A percentile compares a stretch with the other conserved stretches of the same genome.
phyloP scores from a whole-genome alignment of 2,329 filamentous ascomycete species.

The Microsporum ferrugineum region DNA sequence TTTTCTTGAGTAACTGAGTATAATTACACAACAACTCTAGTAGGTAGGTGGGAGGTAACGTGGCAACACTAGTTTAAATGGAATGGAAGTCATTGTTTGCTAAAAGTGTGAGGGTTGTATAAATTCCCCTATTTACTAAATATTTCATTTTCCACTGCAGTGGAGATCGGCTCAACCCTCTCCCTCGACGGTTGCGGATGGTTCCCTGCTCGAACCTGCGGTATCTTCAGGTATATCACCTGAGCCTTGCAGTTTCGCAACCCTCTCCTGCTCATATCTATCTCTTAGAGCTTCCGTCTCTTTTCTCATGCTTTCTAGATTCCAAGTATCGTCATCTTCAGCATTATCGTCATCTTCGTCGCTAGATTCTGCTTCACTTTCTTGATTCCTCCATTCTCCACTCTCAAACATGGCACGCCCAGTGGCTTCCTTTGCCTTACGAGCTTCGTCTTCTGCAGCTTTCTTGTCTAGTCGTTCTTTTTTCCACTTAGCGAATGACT shows the following conservation, averaged over 20 bases:
- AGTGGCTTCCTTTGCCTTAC: slow-evolving; percentile 87
- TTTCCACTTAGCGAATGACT: slow-evolving; percentile 95
- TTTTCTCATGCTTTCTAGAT: slow-evolving; percentile 69
- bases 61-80: too few species aligned
- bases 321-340: slow-evolving; percentile 27
- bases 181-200: background rate
- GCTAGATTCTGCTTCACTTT: slow-evolving; percentile 51
- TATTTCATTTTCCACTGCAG: background rate
- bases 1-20: too few species aligned
- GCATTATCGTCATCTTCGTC: slow-evolving; percentile 53
- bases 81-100: background rate
- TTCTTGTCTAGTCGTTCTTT: slow-evolving; percentile 90
- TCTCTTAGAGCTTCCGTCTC: slow-evolving; percentile 71
- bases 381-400: slow-evolving; percentile 70
- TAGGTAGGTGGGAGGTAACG: too few species aligned
- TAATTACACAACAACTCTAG: too few species aligned
- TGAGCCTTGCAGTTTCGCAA: slow-evolving; percentile 30
- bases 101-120: background rate
- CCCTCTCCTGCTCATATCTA: slow-evolving; percentile 64
- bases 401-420: slow-evolving; percentile 93
- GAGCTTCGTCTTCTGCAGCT: slow-evolving; percentile 80
- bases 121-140: background rate
- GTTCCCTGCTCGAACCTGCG: background rate
- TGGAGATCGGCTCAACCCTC: background rate
- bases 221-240: background rate